Percentiles rank a stretch among this genome's conserved stretches.
Evolutionary conservation across 805 yeast species (phyloP).

Genomic region (Candida railenensis): DNA sequence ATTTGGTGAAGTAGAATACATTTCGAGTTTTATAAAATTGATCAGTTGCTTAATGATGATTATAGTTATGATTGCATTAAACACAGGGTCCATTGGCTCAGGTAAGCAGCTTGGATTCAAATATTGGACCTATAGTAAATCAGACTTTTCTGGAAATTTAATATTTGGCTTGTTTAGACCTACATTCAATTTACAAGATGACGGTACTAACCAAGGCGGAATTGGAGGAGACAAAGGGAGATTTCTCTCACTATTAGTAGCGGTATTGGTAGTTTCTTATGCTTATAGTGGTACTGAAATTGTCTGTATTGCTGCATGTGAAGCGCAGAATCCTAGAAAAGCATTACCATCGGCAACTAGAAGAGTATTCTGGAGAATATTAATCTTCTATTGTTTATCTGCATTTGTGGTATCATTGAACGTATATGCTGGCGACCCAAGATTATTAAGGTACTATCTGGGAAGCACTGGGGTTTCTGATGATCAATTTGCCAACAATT

Average conservation of each 20-base stretch:
- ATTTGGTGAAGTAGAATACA: constrained; percentile 73
- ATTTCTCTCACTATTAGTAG: constrained; percentile 58
- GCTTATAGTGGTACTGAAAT: constrained; percentile 83
- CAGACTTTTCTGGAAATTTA: constrained; percentile 44
- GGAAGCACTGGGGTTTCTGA: constrained; percentile 31
- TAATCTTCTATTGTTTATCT: constrained; percentile 63
- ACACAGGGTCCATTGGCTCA: constrained; percentile 54
- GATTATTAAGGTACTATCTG: constrained; percentile 55
- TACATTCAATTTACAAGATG: constrained; percentile 62
- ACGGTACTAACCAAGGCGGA: constrained; percentile 50
- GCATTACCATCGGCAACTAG: constrained; percentile 77
- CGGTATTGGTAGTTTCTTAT: constrained; percentile 64
- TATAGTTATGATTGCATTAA: constrained; percentile 62
- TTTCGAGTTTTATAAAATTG: constrained; percentile 58
- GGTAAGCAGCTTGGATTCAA: constrained; percentile 54
- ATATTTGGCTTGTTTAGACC: constrained; percentile 76
- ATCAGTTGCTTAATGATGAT: constrained; percentile 51
- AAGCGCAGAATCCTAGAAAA: constrained; percentile 76
- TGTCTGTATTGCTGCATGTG: constrained; percentile 83
- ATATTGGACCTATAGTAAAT: constrained; percentile 61
- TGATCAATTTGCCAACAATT: constrained; percentile 19
- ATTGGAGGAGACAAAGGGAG: constrained; percentile 62
- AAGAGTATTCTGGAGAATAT: constrained; percentile 69
- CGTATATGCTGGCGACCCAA: constrained; percentile 75
- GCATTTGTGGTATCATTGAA: constrained; percentile 70